Evolutionary conservation across 2,329 filamentous ascomycete genomes (phyloP).

Genomic region (Talaromyces sp.): DNA sequence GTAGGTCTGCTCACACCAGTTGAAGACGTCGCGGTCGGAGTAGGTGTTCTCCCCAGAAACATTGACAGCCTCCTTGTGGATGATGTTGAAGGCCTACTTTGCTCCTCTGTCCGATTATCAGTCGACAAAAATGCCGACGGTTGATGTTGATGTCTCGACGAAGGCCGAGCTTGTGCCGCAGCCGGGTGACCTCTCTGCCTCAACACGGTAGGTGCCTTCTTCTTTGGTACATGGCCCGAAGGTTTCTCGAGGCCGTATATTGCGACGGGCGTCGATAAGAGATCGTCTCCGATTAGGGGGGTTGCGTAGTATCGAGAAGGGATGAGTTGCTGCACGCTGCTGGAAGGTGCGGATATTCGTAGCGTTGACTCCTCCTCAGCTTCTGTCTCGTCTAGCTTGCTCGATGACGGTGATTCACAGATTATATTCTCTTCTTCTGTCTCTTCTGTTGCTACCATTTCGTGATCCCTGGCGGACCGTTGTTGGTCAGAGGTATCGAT

Average conservation of each 20-base stretch:
- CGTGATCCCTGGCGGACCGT: constrained; percentile 6
- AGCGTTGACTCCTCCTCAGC: neutral
- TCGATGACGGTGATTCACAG: constrained; percentile 3
- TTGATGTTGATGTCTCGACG: constrained; percentile 8
- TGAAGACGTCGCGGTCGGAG: neutral
- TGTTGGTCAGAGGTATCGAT: constrained; percentile 8
- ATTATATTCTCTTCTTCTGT: neutral
- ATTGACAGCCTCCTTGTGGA: constrained; percentile 4
- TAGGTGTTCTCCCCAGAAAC: constrained; percentile 4
- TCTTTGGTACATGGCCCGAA: neutral
- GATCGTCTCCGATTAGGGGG: constrained; percentile 4
- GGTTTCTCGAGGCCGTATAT: constrained; percentile 17
- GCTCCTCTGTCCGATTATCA: neutral
- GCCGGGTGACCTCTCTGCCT: neutral
- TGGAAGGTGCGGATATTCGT: neutral
- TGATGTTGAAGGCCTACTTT: neutral
- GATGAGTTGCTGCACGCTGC: neutral
- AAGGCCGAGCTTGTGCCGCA: neutral
- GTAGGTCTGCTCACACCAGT: neutral
- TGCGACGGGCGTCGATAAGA: constrained; percentile 6
- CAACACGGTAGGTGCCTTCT: neutral
- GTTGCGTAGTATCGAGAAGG: constrained; percentile 12
- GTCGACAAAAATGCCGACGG: neutral
- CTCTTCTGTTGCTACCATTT: neutral
- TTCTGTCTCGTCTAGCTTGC: neutral